These are phyloP conservation scores for Fusarium algeriense DNA, from an alignment of 2,329 filamentous ascomycete genomes.

Conservation along the genomic window DNA sequence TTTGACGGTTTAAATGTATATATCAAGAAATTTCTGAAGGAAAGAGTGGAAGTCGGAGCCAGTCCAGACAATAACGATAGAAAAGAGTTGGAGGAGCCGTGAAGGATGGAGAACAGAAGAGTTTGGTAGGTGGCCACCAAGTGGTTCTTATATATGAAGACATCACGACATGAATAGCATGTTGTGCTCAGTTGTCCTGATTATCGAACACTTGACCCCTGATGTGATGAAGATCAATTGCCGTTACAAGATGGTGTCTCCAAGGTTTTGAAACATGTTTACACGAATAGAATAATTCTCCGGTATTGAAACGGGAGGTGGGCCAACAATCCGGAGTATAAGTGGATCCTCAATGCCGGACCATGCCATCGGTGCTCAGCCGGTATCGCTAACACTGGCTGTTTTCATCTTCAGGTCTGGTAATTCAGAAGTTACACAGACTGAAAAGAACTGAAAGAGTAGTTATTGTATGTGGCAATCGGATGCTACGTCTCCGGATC, in stretches of 20 bases:
- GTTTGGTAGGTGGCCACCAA: neutral
- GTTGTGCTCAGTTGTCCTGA: slow-evolving; percentile 5
- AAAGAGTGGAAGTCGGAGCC: slow-evolving; percentile 40
- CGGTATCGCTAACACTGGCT: neutral
- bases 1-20: slow-evolving; percentile 18
- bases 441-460: neutral
- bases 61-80: slow-evolving; percentile 40
- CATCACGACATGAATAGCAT: slow-evolving; percentile 1
- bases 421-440: neutral
- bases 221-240: slow-evolving; percentile 15
- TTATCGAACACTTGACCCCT: slow-evolving; percentile 13
- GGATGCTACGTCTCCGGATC: neutral
- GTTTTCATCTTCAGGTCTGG: neutral
- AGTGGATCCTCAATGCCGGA: slow-evolving; percentile 13
- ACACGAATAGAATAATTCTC: slow-evolving; percentile 45
- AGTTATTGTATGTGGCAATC: neutral
- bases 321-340: slow-evolving; percentile 10
- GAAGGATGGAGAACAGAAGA: slow-evolving; percentile 30
- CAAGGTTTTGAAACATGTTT: slow-evolving; percentile 24
- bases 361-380: neutral
- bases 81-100: slow-evolving; percentile 25
- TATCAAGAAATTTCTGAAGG: neutral
- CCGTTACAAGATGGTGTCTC: slow-evolving; percentile 6
- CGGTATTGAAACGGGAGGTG: slow-evolving; percentile 29
- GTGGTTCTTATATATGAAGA: slow-evolving; percentile 39